Evolutionary conservation across 2,329 filamentous ascomycete species (phyloP).

Genomic region (Trichoderma lentiforme): DNA sequence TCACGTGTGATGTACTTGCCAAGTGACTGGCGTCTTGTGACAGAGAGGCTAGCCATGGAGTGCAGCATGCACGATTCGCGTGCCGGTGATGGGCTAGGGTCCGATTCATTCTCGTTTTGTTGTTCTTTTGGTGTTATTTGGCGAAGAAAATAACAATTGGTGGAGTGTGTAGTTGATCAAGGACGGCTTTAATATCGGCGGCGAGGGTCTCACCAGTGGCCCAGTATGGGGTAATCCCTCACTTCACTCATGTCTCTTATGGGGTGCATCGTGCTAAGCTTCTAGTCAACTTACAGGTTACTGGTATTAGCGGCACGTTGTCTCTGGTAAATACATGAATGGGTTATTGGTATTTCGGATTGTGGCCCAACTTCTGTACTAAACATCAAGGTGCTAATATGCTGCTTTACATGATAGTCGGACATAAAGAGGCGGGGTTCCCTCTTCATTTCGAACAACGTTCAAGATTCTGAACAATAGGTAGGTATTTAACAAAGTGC

Average conservation of each 20-base stretch:
- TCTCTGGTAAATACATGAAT: background rate
- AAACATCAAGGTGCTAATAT: background rate
- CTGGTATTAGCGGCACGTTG: background rate
- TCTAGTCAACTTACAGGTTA: background rate
- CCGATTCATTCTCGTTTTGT: background rate
- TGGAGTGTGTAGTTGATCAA: background rate
- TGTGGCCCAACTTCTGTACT: background rate
- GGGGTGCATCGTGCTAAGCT: background rate
- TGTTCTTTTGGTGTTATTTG: background rate
- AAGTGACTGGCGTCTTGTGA: constrained; percentile 1
- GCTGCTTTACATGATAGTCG: background rate
- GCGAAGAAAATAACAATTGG: background rate
- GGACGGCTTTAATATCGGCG: background rate
- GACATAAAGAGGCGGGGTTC: background rate
- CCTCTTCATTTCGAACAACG: no score
- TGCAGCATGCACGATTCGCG: constrained; percentile 16
- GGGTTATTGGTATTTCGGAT: background rate
- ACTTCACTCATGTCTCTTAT: background rate
- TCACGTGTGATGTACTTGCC: background rate
- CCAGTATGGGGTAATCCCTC: background rate
- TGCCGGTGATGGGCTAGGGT: background rate
- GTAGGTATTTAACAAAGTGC: no score
- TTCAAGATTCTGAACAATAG: no score
- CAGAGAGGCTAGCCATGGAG: background rate
- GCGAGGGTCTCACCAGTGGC: background rate